Percentiles rank a stretch among this genome's conserved stretches.
phyloP scores from a whole-genome alignment of 1,284 basidiomycete species.

The Ceratobasidium sp. region DNA sequence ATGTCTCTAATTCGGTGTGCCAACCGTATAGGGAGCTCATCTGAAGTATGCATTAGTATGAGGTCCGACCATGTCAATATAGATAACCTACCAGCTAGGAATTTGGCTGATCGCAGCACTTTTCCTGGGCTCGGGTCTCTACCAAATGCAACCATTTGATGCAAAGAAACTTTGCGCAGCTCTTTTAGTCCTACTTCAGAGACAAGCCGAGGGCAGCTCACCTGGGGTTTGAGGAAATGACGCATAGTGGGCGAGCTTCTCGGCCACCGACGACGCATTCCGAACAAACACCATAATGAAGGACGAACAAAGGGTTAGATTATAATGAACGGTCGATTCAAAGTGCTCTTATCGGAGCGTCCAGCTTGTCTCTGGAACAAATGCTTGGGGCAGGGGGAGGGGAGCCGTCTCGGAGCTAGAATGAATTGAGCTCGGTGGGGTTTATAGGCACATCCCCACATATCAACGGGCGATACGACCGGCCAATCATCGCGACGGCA shows the following conservation, averaged over 20 bases:
- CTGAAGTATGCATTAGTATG: not conserved
- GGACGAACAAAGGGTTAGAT: not conserved
- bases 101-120: constrained; percentile 31
- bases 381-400: not conserved
- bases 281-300: constrained; percentile 8
- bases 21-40: constrained; percentile 23
- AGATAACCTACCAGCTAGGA: constrained; percentile 16
- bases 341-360: not conserved
- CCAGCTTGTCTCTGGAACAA: not conserved
- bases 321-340: not conserved
- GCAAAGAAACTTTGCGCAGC: constrained; percentile 12
- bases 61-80: not conserved
- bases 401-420: constrained; percentile 15
- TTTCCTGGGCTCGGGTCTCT: constrained; percentile 20
- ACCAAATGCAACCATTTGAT: constrained; percentile 33
- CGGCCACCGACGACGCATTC: constrained; percentile 22
- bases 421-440: not conserved
- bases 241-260: constrained; percentile 34
- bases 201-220: not conserved
- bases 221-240: constrained; percentile 32
- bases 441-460: not conserved
- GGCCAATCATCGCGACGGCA: constrained; percentile 13
- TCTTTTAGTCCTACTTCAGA: not conserved
- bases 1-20: constrained; percentile 33
- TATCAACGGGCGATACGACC: constrained; percentile 7